phyloP scores from a whole-genome alignment of 768 basidiomycete species.

The Mycena metata region DNA sequence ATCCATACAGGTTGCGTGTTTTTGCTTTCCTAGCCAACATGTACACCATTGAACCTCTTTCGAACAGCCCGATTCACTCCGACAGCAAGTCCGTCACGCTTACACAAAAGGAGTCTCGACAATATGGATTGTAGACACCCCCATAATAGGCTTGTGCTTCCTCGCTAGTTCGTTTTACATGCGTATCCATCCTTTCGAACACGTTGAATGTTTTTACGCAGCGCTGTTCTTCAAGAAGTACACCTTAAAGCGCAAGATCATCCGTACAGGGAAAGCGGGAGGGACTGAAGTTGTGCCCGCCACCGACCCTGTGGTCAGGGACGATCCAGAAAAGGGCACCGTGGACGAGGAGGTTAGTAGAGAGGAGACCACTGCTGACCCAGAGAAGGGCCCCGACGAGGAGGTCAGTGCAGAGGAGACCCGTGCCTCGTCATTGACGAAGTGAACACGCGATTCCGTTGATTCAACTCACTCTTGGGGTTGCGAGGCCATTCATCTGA shows the following conservation, averaged over 20 bases:
- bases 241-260: constrained; percentile 33
- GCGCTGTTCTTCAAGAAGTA: constrained; percentile 38
- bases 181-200: neutral
- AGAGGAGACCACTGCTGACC: no score
- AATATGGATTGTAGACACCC: constrained; percentile 35
- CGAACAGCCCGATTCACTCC: constrained; percentile 26
- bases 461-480: no score
- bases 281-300: constrained; percentile 12
- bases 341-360: constrained; percentile 1
- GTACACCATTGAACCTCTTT: neutral
- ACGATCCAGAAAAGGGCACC: constrained; percentile 13
- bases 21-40: neutral
- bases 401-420: neutral
- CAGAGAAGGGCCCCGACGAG: constrained; percentile 11
- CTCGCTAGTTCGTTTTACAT: constrained; percentile 17
- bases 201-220: constrained; percentile 1
- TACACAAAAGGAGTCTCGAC: constrained; percentile 34
- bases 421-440: no score
- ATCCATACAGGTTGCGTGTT: constrained; percentile 8
- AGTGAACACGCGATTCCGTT: no score
- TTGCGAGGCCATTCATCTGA: no score
- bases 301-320: neutral
- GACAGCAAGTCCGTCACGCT: constrained; percentile 30
- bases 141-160: constrained; percentile 30
- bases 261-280: constrained; percentile 24